phyloP scores from a whole-genome alignment of 441 rosid genomes.

The Breynia disticha region DNA sequence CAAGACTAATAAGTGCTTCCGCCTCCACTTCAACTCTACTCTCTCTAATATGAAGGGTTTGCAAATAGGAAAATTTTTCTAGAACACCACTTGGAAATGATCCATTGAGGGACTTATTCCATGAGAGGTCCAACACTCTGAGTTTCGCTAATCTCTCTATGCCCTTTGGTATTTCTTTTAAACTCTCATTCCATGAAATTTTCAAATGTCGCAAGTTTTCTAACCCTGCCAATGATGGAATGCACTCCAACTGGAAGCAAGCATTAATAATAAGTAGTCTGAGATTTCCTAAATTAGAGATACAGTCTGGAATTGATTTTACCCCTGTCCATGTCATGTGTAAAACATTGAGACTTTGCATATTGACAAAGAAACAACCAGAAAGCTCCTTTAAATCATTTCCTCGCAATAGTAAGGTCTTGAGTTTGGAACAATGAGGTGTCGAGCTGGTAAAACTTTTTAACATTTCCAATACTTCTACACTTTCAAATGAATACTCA shows the following conservation, averaged over 20 bases:
- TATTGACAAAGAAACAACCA: not conserved
- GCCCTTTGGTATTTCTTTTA: not conserved
- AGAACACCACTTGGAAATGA: not conserved
- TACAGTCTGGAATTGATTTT: not conserved
- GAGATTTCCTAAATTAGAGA: not conserved
- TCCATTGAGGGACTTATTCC: not conserved
- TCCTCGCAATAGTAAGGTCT: conserved; percentile 5
- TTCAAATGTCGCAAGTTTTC: not conserved
- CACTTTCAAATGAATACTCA: not conserved
- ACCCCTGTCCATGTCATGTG: not conserved
- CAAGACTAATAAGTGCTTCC: not conserved
- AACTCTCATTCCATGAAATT: not conserved
- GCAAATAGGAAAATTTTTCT: not conserved
- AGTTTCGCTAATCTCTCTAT: not conserved
- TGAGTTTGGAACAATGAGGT: conserved; percentile 7
- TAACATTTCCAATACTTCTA: conserved; percentile 2
- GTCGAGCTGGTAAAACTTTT: not conserved
- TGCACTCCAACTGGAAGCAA: not conserved
- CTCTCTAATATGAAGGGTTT: not conserved
- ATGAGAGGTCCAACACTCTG: not conserved
- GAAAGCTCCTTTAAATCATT: not conserved
- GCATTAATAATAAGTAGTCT: not conserved
- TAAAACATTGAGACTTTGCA: not conserved
- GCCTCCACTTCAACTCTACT: not conserved
- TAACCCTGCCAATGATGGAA: not conserved